These are phyloP conservation scores for Dactylellina haptotyla DNA, from an alignment of 2,329 filamentous ascomycete genomes.

Conservation along the genomic window DNA sequence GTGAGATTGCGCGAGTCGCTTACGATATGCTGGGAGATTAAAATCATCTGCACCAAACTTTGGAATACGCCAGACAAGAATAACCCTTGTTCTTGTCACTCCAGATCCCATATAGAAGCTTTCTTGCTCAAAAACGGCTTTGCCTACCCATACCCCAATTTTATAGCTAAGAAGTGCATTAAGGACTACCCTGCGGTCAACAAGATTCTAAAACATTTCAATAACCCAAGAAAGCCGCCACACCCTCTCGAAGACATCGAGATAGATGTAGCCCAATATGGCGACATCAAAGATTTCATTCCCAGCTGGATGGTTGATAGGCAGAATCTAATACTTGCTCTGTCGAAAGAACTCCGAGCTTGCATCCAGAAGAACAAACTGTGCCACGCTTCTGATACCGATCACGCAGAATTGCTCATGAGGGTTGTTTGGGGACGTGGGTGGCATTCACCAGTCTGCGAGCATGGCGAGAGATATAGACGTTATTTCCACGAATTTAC, in stretches of 20 bases:
- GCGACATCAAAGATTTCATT: background rate
- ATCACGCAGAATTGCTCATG: conserved; percentile 30
- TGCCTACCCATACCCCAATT: background rate
- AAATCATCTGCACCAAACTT: background rate
- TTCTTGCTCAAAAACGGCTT: conserved; percentile 16
- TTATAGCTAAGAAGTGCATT: conserved; percentile 28
- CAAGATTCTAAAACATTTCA: background rate
- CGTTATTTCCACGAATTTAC: background rate
- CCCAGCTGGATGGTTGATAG: conserved; percentile 28
- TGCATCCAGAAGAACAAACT: background rate
- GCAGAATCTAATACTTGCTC: conserved; percentile 10
- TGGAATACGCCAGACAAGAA: background rate
- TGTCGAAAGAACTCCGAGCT: background rate
- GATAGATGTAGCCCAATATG: background rate
- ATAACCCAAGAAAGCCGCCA: background rate
- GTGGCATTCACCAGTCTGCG: background rate
- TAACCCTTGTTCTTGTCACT: conserved; percentile 28
- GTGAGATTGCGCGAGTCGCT: conserved; percentile 17
- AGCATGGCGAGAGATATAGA: background rate
- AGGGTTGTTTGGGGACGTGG: conserved; percentile 24
- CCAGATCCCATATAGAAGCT: conserved; percentile 3
- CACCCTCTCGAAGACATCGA: conserved; percentile 28
- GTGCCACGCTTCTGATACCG: conserved; percentile 19
- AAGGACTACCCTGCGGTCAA: conserved; percentile 9
- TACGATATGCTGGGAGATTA: conserved; percentile 29